Percentiles rank a stretch among this genome's conserved stretches.
phyloP scores from a whole-genome alignment of 2,329 filamentous ascomycete genomes.

The Hirsutella rhossiliensis region DNA sequence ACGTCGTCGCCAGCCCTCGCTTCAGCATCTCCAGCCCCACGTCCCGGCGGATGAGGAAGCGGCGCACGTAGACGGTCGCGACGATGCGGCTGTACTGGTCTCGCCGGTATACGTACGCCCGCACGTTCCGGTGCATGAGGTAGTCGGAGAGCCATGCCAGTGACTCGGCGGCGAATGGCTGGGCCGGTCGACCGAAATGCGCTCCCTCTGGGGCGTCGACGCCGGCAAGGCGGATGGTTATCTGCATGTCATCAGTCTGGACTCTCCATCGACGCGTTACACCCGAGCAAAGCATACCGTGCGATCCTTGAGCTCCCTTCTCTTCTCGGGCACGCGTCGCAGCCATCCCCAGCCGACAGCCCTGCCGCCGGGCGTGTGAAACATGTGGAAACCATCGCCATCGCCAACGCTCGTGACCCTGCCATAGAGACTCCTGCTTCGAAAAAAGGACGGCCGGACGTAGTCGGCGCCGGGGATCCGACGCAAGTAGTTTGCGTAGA shows the following conservation, averaged over 20 bases:
- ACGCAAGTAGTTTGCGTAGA: conserved; percentile 69
- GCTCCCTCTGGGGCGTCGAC: conserved; percentile 87
- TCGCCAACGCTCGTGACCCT: conserved; percentile 89
- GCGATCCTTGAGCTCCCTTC: conserved; percentile 57
- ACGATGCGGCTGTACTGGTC: conserved; percentile 93
- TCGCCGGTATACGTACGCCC: conserved; percentile 68
- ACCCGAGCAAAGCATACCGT: conserved; percentile 43
- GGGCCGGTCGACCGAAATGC: conserved; percentile 81
- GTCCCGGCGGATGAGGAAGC: conserved; percentile 58
- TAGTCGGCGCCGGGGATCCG: conserved; percentile 69
- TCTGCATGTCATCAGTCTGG: conserved; percentile 34
- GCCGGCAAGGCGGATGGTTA: conserved; percentile 80
- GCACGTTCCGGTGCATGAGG: conserved; percentile 60
- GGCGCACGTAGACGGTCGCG: conserved; percentile 67
- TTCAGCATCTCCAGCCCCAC: conserved; percentile 86
- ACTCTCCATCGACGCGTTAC: conserved; percentile 10
- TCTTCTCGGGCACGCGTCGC: conserved; percentile 58
- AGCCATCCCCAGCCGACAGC: conserved; percentile 89
- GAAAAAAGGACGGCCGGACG: conserved; percentile 64
- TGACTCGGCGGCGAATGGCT: conserved; percentile 75
- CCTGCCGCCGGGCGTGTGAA: conserved; percentile 85
- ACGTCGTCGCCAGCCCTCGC: conserved; percentile 75
- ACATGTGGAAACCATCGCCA: conserved; percentile 90
- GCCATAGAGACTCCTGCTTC: conserved; percentile 66
- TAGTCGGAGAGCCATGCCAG: conserved; percentile 67